Percentiles rank a stretch among this genome's conserved stretches.
phyloP scores from a whole-genome alignment of 805 yeast genomes.

The Candida ovalis region DNA sequence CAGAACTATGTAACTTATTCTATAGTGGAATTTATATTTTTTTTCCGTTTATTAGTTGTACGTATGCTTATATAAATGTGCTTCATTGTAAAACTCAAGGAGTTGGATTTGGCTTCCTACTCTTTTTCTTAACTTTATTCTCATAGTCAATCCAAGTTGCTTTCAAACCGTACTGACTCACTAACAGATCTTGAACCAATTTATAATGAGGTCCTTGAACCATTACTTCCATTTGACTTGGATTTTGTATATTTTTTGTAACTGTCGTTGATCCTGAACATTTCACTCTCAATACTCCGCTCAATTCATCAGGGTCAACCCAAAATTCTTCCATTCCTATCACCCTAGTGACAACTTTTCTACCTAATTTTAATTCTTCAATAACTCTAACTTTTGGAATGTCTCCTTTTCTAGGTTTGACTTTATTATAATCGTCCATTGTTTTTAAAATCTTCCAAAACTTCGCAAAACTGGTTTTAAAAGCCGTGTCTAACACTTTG shows the following conservation, averaged over 20 bases:
- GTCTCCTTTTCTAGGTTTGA: constrained; percentile 53
- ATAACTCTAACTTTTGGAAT: constrained; percentile 63
- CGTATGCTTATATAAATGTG: neutral
- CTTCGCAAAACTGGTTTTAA: constrained; percentile 41
- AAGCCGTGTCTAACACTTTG: constrained; percentile 40
- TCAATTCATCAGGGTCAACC: constrained; percentile 60
- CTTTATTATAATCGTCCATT: constrained; percentile 33
- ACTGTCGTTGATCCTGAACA: constrained; percentile 90
- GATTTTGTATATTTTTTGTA: constrained; percentile 53
- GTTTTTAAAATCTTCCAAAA: constrained; percentile 42
- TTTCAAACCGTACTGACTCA: constrained; percentile 57
- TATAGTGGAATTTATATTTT: too few relatives aligned
- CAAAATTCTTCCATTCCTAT: constrained; percentile 64
- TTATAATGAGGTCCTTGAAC: constrained; percentile 91
- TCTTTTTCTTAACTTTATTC: constrained; percentile 54
- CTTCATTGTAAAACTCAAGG: too few relatives aligned
- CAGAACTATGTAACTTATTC: too few relatives aligned
- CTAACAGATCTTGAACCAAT: constrained; percentile 53
- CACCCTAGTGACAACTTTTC: constrained; percentile 74
- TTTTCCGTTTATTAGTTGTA: too few relatives aligned
- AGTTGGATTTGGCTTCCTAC: neutral
- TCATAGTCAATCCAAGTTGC: constrained; percentile 60
- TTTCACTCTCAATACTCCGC: constrained; percentile 64
- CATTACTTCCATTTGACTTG: constrained; percentile 59
- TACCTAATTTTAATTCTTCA: constrained; percentile 75